A percentile compares a stretch with the other conserved stretches of the same genome.
These are phyloP conservation scores for Apiotrichum siamense DNA, from an alignment of 1,284 basidiomycete genomes.

Conservation along the genomic window DNA sequence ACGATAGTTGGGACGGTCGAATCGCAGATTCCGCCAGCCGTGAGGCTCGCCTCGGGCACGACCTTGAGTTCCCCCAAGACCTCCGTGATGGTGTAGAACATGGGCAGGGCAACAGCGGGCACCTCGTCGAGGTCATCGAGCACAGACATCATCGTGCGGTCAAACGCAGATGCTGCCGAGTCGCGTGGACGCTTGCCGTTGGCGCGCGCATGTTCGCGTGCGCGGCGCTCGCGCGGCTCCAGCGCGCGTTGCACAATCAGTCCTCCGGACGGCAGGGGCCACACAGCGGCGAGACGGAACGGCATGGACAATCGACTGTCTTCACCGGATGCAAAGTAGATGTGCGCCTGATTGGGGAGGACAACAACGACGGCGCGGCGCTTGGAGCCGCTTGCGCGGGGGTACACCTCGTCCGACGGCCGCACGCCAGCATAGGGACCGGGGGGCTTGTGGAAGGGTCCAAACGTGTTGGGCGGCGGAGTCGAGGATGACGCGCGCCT, in stretches of 20 bases:
- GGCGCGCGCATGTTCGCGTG: neutral
- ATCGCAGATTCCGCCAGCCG: conserved; percentile 8
- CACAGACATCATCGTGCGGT: conserved; percentile 25
- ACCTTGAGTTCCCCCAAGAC: conserved; percentile 68
- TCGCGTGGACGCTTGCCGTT: too few species aligned
- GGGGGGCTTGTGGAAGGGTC: conserved; percentile 44
- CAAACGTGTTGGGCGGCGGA: conserved; percentile 27
- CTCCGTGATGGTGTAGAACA: conserved; percentile 68
- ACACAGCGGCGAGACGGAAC: conserved; percentile 68
- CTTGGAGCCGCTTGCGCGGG: too few species aligned
- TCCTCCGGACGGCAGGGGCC: conserved; percentile 56
- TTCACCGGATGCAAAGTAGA: conserved; percentile 66
- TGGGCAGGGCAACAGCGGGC: conserved; percentile 61
- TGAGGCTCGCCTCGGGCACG: conserved; percentile 46
- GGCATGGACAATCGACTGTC: conserved; percentile 75
- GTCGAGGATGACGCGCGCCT: neutral
- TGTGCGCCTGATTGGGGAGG: conserved; percentile 64
- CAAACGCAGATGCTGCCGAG: conserved; percentile 18
- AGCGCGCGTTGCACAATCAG: conserved; percentile 59
- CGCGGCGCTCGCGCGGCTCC: conserved; percentile 19
- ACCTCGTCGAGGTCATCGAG: conserved; percentile 60
- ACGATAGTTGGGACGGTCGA: neutral
- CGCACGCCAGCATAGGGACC: too few species aligned
- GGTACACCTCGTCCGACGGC: too few species aligned
- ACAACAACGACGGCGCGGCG: conserved; percentile 67